A percentile compares a stretch with the other conserved stretches of the same genome.
Evolutionary conservation across 73 alveolate species (phyloP).

Genomic region (Uronychia binucleata): DNA sequence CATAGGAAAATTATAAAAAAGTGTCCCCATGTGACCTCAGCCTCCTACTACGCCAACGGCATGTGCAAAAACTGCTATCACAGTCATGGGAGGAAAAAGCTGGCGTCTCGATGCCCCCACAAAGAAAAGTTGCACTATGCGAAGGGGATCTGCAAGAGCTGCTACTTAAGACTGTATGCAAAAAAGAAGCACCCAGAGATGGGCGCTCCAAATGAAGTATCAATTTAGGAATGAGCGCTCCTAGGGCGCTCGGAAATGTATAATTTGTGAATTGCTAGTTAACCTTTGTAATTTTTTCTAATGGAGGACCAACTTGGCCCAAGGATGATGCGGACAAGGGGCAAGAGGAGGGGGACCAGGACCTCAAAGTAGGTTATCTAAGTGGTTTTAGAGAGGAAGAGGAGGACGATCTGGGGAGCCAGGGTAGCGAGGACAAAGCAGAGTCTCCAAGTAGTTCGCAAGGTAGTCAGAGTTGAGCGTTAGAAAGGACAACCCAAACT

Average conservation of each 20-base stretch:
- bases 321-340: background rate
- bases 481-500: background rate
- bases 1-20: conserved; percentile 22
- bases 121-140: conserved; percentile 64
- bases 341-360: background rate
- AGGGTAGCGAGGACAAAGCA: background rate
- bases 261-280: background rate
- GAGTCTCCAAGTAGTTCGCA: background rate
- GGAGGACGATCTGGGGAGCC: background rate
- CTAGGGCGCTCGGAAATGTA: background rate
- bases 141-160: conserved; percentile 65
- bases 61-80: conserved; percentile 92
- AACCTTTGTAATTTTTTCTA: conserved; percentile 2
- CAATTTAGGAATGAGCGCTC: background rate
- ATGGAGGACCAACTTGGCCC: background rate
- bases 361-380: background rate
- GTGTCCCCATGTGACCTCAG: conserved; percentile 73
- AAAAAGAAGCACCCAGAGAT: conserved; percentile 16
- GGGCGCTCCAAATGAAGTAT: background rate
- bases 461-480: background rate
- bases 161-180: conserved; percentile 53
- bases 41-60: conserved; percentile 94
- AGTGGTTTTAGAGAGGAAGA: background rate
- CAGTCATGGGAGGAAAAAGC: conserved; percentile 80
- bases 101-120: conserved; percentile 82